These are phyloP conservation scores for Wickerhamiella shivajii DNA, from an alignment of 805 yeast genomes.

Conservation along the genomic window DNA sequence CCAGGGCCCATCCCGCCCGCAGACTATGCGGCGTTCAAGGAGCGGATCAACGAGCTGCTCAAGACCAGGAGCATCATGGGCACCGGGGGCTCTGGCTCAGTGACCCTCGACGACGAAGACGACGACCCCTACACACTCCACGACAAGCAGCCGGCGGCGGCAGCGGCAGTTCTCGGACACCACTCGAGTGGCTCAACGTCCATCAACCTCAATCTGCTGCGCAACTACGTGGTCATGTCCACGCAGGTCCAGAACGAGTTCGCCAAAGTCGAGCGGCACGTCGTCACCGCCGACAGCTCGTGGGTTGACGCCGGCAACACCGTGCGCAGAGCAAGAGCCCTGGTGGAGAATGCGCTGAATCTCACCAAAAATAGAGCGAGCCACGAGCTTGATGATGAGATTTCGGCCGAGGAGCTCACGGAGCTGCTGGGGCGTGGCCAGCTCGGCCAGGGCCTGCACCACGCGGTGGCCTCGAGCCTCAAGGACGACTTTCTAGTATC, in stretches of 20 bases:
- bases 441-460: neutral
- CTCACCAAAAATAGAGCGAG: conserved; percentile 6
- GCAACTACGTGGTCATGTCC: conserved; percentile 7
- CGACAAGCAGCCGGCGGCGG: too few relatives aligned
- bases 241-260: conserved; percentile 3
- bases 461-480: neutral
- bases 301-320: conserved; percentile 5
- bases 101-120: conserved; percentile 7
- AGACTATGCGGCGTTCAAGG: conserved; percentile 5
- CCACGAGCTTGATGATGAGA: conserved; percentile 5
- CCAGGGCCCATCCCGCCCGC: conserved; percentile 6
- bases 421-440: neutral
- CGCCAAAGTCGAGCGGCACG: conserved; percentile 7
- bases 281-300: conserved; percentile 6
- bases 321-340: conserved; percentile 1
- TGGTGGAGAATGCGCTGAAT: conserved; percentile 6
- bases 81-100: too few relatives aligned
- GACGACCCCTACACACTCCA: conserved; percentile 6
- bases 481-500: neutral
- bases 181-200: conserved; percentile 1
- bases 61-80: too few relatives aligned
- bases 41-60: conserved; percentile 7
- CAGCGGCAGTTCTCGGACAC: too few relatives aligned
- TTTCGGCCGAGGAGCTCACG: conserved; percentile 4
- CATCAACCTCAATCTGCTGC: conserved; percentile 5